Evolutionary conservation across 2,329 filamentous ascomycete species (phyloP).

Genomic region (Pseudogymnoascus sp.): DNA sequence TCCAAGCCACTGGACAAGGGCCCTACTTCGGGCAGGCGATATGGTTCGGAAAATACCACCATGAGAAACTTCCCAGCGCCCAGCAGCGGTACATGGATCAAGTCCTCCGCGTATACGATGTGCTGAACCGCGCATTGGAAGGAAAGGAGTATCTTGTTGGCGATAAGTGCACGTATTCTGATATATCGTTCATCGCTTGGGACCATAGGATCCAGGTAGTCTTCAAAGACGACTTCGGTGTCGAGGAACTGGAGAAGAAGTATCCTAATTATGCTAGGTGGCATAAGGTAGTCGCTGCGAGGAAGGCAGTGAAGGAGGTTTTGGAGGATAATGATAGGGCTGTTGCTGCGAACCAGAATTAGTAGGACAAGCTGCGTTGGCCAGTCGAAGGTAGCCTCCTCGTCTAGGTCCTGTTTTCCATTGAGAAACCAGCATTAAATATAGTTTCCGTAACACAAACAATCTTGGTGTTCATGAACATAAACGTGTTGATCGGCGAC

Average conservation of each 20-base stretch:
- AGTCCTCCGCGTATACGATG: conserved; percentile 32
- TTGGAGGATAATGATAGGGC: conserved; percentile 9
- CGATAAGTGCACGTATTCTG: conserved; percentile 31
- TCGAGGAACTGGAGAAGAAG: conserved; percentile 12
- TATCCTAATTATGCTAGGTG: conserved; percentile 10
- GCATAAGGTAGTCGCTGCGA: conserved; percentile 11
- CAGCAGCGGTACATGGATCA: conserved; percentile 35
- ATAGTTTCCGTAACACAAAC: neutral
- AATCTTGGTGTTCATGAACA: neutral
- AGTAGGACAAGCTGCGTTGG: neutral
- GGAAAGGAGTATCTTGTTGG: conserved; percentile 29
- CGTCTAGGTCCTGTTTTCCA: neutral
- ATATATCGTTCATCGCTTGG: conserved; percentile 30
- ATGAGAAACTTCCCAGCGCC: conserved; percentile 34
- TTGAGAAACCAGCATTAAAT: neutral
- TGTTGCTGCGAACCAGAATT: conserved; percentile 1
- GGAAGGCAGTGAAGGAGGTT: conserved; percentile 15
- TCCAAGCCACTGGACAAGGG: conserved; percentile 30
- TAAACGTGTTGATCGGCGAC: neutral
- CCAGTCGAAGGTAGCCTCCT: neutral
- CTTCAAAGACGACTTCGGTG: conserved; percentile 1
- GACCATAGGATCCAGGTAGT: conserved; percentile 8
- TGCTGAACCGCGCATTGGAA: conserved; percentile 33
- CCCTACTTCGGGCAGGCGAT: conserved; percentile 31
- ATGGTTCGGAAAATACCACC: conserved; percentile 26